Base-by-base conservation (phyloP, 2,329 filamentous ascomycete genomes). In the Periconia sp. region DNA sequence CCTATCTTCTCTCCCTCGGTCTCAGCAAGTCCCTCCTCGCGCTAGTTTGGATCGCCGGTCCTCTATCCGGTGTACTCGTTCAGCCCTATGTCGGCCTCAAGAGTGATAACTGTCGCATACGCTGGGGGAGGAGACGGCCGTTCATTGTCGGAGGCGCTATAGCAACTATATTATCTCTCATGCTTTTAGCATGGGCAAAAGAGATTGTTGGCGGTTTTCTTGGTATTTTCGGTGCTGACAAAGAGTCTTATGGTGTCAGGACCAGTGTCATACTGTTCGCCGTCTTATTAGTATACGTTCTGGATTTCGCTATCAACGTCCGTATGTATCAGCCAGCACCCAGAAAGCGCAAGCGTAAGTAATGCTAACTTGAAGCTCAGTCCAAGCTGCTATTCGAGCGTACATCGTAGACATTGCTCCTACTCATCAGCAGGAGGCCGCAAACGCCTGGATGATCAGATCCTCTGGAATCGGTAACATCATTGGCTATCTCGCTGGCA, bases 301-400 rank as follows among this genome's bases (percentile, higher is more conserved):
- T 97, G 36, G 92, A 97, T 68, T 94, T 97, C 69, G 85, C 92
- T 59, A 94, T 97, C 74, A 97, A 97, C 71, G 94, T 92, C 43
- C 86, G 85, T 88, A 73, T 57, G 77, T 70, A 46, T 19, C 21
- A 6, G 10, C 4, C 18, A 4, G 28, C 9, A 11, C 7, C 10
- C 10, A 9, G 16, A 7, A 11, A 31, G 10, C 9, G 28, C 28
- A 7, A 7, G 7, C 7, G 5, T 28, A 10, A 9, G 7, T 15
- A 25, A 15, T 51, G 4, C 43, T 37, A 32, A 24, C 11, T 5
- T 52, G 3, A 5, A 45, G 3, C 3, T n/a, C 52, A 81, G 89
- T 97, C 23, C 92, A 97, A 80, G 92, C 94, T 35, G 88, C 85
- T 4, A 88, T 96, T 61, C 83, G 92, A 53, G 90, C 92, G 17